phyloP scores from a whole-genome alignment of 371 early-diverging fungal species.

The Mortierella sp. region DNA sequence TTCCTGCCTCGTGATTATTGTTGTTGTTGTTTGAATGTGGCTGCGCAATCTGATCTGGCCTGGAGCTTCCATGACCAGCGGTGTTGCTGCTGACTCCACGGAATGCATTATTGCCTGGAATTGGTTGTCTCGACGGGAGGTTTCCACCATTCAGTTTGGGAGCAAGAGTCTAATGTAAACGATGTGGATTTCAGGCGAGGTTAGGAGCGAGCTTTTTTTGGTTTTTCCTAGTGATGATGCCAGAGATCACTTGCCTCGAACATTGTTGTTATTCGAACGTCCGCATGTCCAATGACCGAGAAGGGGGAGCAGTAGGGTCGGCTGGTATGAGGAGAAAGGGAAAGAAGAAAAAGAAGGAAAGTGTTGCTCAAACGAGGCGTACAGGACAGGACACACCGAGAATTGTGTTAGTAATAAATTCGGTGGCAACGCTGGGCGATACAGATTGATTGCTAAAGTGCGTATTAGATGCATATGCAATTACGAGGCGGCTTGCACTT shows the following conservation, averaged over 20 bases:
- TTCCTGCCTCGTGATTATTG: neutral
- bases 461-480: neutral
- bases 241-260: slow-evolving; percentile 24
- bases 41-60: neutral
- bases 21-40: neutral
- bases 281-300: slow-evolving; percentile 22
- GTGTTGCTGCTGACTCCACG: slow-evolving; percentile 1
- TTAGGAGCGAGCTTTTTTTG: neutral
- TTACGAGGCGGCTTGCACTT: neutral
- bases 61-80: neutral
- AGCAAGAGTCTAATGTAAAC: slow-evolving; percentile 16
- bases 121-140: slow-evolving; percentile 13
- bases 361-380: neutral
- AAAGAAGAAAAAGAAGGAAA: neutral
- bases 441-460: neutral
- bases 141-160: slow-evolving; percentile 45
- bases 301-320: neutral
- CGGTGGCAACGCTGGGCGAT: slow-evolving; percentile 4
- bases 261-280: slow-evolving; percentile 23
- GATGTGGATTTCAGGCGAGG: neutral
- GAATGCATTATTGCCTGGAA: neutral
- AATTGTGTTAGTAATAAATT: neutral
- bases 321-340: neutral
- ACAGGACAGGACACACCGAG: neutral
- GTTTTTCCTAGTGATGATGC: neutral